Evolutionary conservation across 2,329 filamentous ascomycete genomes (phyloP), one percentile per base, ranked within the genome.

Genomic region (Ophiostoma ulmi): DNA sequence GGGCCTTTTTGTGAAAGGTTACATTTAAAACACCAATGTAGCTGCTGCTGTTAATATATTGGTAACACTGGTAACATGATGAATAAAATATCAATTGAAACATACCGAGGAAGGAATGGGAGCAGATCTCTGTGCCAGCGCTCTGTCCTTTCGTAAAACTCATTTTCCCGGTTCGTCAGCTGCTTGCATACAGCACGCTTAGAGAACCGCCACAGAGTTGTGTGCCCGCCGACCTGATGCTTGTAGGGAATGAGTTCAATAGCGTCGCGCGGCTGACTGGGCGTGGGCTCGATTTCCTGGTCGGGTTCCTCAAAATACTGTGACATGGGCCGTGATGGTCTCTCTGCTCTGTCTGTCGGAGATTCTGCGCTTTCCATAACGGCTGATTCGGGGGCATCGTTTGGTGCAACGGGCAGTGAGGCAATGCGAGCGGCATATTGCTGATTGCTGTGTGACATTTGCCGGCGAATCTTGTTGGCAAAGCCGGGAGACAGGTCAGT

Each of bases 1-100:
- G 92, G 1, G 87, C 84, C 71, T 89, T 89, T 78, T 96, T 97
- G 68, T 93, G 92, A 78, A 97, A 97, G 0, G 93, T 97, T 26
- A 97, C 94, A 79, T 97, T 98, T 68, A 99, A 82, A 61, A 99
- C 95, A 73, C 95, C 95, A 76, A 99, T 98, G 76, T 99, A 98
- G 78, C 93, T 97, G 69, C 70, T 73, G 14, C 26, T 6, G 65
- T 39, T 69, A 17, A 67, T 72, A 48, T n/a, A 39, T 48, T 48
- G 5, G 14, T 17, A 5, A 48, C 31, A 31, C 31, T 31, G 2
- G 31, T 31, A 31, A 31, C 31, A 31, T 3, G 31, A 31, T 31
- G 39, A 67, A 44, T 11, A 48, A 36, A 61, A 14, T 3, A 67
- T 4, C 6, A 35, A 35, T 13, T 74, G 68, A 52, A 38, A 70